Evolutionary conservation across 2,329 filamentous ascomycete species (phyloP).

Genomic region (Furcasterigmium sp.): DNA sequence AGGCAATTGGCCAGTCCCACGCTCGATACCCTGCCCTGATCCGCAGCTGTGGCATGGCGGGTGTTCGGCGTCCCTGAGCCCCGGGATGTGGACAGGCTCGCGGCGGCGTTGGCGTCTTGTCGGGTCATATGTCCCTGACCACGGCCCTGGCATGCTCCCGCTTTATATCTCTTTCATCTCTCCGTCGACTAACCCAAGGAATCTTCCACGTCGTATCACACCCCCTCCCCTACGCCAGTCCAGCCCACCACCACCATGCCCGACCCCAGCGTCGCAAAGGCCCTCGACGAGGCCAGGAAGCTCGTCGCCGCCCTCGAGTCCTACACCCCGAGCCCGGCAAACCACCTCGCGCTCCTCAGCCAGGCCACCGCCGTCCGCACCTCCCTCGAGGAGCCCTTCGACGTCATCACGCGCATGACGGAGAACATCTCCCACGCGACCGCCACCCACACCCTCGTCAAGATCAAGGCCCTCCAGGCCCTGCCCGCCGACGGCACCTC

Average conservation of each 20-base stretch:
- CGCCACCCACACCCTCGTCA: constrained; percentile 20
- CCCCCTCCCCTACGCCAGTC: no score
- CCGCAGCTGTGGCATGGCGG: no score
- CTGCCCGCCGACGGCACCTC: constrained; percentile 17
- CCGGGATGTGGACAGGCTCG: no score
- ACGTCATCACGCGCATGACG: constrained; percentile 17
- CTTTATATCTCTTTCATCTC: no score
- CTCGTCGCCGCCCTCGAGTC: constrained; percentile 18
- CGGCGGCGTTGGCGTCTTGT: no score
- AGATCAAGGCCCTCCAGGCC: constrained; percentile 17
- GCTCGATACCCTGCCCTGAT: no score
- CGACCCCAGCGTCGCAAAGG: constrained; percentile 17
- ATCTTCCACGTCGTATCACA: no score
- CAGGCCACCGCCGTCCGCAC: constrained; percentile 17
- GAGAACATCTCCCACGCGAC: constrained; percentile 16
- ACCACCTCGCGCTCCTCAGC: constrained; percentile 15
- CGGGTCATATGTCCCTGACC: no score
- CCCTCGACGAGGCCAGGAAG: constrained; percentile 18
- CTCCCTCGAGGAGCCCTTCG: constrained; percentile 19
- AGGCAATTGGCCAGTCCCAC: no score
- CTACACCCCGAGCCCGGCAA: constrained; percentile 12
- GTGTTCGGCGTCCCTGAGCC: no score
- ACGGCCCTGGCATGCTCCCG: no score
- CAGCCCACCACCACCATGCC: constrained; percentile 7
- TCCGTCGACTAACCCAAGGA: no score